Evolutionary conservation across 805 yeast genomes (phyloP).

Genomic region (Cyberlindnera nakhonratchasimensis): DNA sequence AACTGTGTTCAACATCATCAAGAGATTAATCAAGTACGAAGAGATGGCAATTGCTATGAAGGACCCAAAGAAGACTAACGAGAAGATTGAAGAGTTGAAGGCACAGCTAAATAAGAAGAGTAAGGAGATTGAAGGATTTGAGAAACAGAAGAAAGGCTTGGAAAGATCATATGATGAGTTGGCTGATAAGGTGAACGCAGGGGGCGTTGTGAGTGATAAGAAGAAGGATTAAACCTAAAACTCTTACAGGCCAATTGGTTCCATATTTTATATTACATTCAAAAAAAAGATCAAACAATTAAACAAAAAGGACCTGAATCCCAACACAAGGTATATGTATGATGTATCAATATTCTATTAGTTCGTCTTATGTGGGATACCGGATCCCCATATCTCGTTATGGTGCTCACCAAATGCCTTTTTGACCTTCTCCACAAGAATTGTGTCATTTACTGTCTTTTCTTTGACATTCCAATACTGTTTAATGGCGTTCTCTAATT

Average conservation of each 20-base stretch:
- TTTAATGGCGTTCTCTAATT: constrained; percentile 58
- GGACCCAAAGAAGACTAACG: constrained; percentile 16
- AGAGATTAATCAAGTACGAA: constrained; percentile 49
- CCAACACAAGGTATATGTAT: background rate
- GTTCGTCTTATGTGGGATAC: constrained; percentile 30
- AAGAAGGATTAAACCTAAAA: constrained; percentile 25
- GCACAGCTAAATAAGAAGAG: constrained; percentile 38
- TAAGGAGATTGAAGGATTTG: constrained; percentile 43
- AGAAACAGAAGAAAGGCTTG: constrained; percentile 48
- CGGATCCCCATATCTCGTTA: constrained; percentile 65
- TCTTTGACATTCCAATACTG: constrained; percentile 50
- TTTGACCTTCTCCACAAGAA: constrained; percentile 41
- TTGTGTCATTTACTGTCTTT: constrained; percentile 28
- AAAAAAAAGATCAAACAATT: too few species aligned
- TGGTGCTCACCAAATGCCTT: constrained; percentile 48
- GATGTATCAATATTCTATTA: background rate
- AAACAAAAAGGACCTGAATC: too few species aligned
- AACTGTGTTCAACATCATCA: constrained; percentile 50
- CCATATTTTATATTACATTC: too few species aligned
- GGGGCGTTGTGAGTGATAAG: constrained; percentile 19
- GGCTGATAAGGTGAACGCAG: constrained; percentile 26
- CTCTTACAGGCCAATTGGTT: too few species aligned
- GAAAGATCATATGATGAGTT: constrained; percentile 47
- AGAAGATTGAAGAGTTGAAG: constrained; percentile 30
- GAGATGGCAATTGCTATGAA: constrained; percentile 26